Evolutionary conservation across 805 yeast species (phyloP).

Genomic region (Isabelozyma gotoi): DNA sequence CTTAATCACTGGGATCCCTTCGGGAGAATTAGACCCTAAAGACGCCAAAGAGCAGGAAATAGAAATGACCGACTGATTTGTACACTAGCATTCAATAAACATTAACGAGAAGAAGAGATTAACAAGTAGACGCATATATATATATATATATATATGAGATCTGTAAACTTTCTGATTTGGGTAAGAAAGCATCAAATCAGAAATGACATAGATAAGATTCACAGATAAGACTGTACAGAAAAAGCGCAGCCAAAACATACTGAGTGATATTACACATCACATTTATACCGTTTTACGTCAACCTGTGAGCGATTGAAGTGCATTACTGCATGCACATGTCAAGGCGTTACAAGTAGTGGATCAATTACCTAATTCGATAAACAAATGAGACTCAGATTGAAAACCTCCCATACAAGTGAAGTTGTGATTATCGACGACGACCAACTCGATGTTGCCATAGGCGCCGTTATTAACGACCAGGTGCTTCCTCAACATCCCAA

Average conservation of each 20-base stretch:
- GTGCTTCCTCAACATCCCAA: neutral
- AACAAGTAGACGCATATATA: neutral
- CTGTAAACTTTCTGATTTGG: no score
- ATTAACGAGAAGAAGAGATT: neutral
- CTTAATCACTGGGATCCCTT: slow-evolving; percentile 28
- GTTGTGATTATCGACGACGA: neutral
- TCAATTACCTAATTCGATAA: no score
- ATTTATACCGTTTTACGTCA: no score
- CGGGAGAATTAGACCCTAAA: slow-evolving; percentile 9
- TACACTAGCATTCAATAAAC: neutral
- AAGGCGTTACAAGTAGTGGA: no score
- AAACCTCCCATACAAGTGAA: neutral
- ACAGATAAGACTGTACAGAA: no score
- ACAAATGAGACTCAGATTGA: neutral
- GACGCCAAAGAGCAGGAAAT: slow-evolving; percentile 11
- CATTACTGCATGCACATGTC: neutral
- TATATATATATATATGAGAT: no score
- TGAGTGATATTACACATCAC: no score
- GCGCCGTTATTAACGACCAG: neutral
- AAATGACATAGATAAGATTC: no score
- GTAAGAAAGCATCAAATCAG: no score
- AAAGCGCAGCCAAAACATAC: no score
- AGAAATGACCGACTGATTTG: slow-evolving; percentile 15
- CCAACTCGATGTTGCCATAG: neutral
- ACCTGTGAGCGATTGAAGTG: no score